Conservation (phyloP, 129 eudicot genomes). For the Artemisia tridentata region DNA sequence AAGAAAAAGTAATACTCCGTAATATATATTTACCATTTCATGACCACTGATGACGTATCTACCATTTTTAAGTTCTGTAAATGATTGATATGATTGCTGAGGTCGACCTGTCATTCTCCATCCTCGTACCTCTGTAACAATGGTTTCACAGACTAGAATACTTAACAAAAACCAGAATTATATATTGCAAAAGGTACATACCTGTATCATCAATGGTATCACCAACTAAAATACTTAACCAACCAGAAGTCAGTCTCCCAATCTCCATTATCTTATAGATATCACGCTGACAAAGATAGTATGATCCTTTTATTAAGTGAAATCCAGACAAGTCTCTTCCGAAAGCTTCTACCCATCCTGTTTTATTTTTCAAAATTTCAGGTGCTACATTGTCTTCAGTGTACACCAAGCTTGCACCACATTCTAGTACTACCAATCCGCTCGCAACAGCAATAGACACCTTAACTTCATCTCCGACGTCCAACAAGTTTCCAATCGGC, state of each 20-base stretch:
- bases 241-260: constrained; percentile 3
- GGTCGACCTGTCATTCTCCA: constrained; percentile 19
- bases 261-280: constrained; percentile 15
- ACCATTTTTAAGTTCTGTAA: neutral
- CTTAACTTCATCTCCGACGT: constrained; percentile 8
- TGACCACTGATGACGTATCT: neutral
- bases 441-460: constrained; percentile 19
- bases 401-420: constrained; percentile 31
- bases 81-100: neutral
- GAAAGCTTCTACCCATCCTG: neutral
- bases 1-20: neutral
- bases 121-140: constrained; percentile 19
- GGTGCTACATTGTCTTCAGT: neutral
- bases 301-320: constrained; percentile 12
- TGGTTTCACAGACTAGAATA: neutral
- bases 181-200: neutral
- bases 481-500: constrained; percentile 25
- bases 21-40: neutral
- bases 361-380: neutral
- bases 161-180: neutral
- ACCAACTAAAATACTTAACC: constrained; percentile 20
- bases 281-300: constrained; percentile 26
- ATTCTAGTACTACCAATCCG: constrained; percentile 15
- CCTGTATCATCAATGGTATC: constrained; percentile 20
- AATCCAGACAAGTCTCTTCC: neutral